phyloP scores from a whole-genome alignment of 352 stramenopile species.

The Pythium rhizo-oryzae region DNA sequence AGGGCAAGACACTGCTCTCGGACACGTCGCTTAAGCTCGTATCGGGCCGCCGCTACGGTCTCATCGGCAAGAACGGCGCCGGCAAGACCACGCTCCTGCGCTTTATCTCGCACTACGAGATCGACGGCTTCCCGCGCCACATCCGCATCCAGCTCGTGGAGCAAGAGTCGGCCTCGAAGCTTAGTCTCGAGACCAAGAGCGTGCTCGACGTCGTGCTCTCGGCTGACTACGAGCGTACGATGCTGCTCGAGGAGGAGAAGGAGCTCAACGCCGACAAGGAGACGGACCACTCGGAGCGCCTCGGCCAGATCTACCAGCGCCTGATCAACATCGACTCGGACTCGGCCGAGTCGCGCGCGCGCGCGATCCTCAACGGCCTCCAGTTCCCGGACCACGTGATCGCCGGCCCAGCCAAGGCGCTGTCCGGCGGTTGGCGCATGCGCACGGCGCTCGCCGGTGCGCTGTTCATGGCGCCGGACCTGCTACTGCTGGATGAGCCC shows the following conservation, averaged over 20 bases:
- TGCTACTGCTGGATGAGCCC: slow-evolving; percentile 91
- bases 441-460: slow-evolving; percentile 93
- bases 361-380: slow-evolving; percentile 92
- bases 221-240: slow-evolving; percentile 93
- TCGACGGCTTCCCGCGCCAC: slow-evolving; percentile 96
- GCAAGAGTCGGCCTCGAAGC: slow-evolving; percentile 92
- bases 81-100: slow-evolving; percentile 97
- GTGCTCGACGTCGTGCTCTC: slow-evolving; percentile 95
- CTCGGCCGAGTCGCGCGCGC: slow-evolving; percentile 88
- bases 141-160: slow-evolving; percentile 96
- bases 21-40: slow-evolving; percentile 90
- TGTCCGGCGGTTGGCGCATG: slow-evolving; percentile 96
- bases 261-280: slow-evolving; percentile 79
- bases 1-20: slow-evolving; percentile 88
- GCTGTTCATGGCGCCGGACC: slow-evolving; percentile 94
- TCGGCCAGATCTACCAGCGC: slow-evolving; percentile 87
- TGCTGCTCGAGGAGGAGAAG: slow-evolving; percentile 94
- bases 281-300: slow-evolving; percentile 52
- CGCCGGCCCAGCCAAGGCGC: slow-evolving; percentile 86
- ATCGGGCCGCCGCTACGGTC: slow-evolving; percentile 84
- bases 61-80: slow-evolving; percentile 93
- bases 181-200: slow-evolving; percentile 76
- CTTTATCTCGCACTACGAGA: slow-evolving; percentile 95
- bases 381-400: slow-evolving; percentile 95
- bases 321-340: slow-evolving; percentile 91